Evolutionary conservation across 2,329 filamentous ascomycete genomes (phyloP), one percentile per base, ranked within the genome.

Genomic region (Grosmannia penicillata): DNA sequence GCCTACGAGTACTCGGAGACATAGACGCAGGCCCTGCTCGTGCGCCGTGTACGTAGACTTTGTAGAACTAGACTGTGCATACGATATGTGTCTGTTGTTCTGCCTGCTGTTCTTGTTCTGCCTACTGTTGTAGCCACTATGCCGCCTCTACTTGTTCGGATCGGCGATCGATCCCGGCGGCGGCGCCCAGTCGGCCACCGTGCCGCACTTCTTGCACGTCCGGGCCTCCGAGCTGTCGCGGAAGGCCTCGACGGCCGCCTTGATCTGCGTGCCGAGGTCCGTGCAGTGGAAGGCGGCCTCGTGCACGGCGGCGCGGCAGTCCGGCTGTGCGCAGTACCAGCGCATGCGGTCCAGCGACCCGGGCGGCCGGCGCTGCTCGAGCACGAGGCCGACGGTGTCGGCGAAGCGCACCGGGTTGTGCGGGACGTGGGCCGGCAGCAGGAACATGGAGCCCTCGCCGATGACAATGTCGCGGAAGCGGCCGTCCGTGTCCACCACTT

Each of bases 341-440:
- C 49, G 62, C 72, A 96, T 71, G 40, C 71, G 70, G 65, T 96
- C 89, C 41, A 87, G 47, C 22, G 74, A 76, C 5, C 60, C 74
- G 28, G 68, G 61, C 0, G 83, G 82, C 10, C 91, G 68, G 29
- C 74, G 73, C 66, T 93, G 84, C 66, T 96, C 89, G 42, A 96
- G 66, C 25, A 96, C 89, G 36, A 96, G 68, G 24, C 89, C 89
- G n/a, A 96, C 85, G 0, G 89, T 95, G 60, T 93, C 68, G 52
- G 81, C 82, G 60, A 95, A 96, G 42, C 89, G 76, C 25, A 96
- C 84, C 0, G 91, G 89, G 58, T 93, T 95, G 43, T 96, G 89
- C 21, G 89, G 89, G n/a, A 82, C 91, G 59, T 94, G 87, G n/a
- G 78, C 72, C 0, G 89, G 89, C 1, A 98, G 72, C 5, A 96